phyloP scores from a whole-genome alignment of 1,284 basidiomycete species.

The Veloporphyrellus conicus region DNA sequence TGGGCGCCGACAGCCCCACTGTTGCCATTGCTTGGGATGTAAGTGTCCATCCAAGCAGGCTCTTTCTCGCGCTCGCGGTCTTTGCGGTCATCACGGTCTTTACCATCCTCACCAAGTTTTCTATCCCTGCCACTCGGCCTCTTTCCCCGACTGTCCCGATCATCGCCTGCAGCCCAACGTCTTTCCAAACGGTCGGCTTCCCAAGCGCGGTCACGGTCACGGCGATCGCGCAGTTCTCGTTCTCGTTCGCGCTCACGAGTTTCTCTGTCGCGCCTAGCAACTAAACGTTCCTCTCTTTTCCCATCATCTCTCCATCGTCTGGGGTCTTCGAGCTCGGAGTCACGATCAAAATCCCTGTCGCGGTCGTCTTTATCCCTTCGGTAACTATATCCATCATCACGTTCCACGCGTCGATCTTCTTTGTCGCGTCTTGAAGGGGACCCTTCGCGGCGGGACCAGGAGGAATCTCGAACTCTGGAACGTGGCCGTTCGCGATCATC shows the following conservation, averaged over 20 bases:
- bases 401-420: conserved; percentile 38
- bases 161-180: conserved; percentile 60
- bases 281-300: conserved; percentile 67
- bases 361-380: conserved; percentile 37
- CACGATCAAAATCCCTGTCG: conserved; percentile 36
- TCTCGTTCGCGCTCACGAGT: conserved; percentile 35
- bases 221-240: conserved; percentile 38
- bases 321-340: conserved; percentile 54
- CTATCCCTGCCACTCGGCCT: conserved; percentile 57
- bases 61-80: conserved; percentile 72
- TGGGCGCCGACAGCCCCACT: conserved; percentile 57
- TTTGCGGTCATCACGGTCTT: conserved; percentile 51
- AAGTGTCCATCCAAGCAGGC: conserved; percentile 91
- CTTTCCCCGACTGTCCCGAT: conserved; percentile 59
- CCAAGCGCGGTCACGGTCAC: conserved; percentile 46
- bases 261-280: conserved; percentile 53
- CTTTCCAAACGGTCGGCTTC: conserved; percentile 40
- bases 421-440: conserved; percentile 47
- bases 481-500: conserved; percentile 57
- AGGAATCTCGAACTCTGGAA: conserved; percentile 58
- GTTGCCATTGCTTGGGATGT: conserved; percentile 56
- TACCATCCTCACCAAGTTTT: conserved; percentile 51
- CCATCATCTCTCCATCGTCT: conserved; percentile 75
- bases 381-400: conserved; percentile 29
- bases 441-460: conserved; percentile 52